A percentile compares a stretch with the other conserved stretches of the same genome.
Evolutionary conservation across 2,329 filamentous ascomycete genomes (phyloP).

Genomic region (Aspergillus clavatus): DNA sequence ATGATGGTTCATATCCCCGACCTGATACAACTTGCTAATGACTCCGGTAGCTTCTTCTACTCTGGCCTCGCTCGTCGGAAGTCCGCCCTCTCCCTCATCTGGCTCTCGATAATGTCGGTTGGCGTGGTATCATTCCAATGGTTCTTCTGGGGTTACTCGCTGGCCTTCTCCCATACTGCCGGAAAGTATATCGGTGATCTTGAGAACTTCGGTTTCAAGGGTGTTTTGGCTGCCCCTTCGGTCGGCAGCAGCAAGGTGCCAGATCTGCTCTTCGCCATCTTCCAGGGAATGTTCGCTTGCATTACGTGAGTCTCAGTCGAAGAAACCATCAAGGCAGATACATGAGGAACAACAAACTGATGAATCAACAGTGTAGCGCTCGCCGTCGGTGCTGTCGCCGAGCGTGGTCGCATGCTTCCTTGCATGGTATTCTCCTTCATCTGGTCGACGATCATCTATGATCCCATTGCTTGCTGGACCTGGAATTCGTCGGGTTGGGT

Average conservation of each 20-base stretch:
- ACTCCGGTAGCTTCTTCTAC: conserved; percentile 70
- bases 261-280: conserved; percentile 78
- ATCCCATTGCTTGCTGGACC: conserved; percentile 91
- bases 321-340: neutral
- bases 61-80: conserved; percentile 84
- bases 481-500: conserved; percentile 85
- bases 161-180: conserved; percentile 74
- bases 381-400: conserved; percentile 77
- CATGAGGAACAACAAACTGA: conserved; percentile 26
- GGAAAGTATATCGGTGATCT: conserved; percentile 73
- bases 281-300: conserved; percentile 57
- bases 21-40: conserved; percentile 8
- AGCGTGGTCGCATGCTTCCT: conserved; percentile 81
- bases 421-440: conserved; percentile 90
- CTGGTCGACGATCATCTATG: conserved; percentile 86
- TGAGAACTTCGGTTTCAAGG: conserved; percentile 70
- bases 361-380: conserved; percentile 61
- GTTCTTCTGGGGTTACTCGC: conserved; percentile 92
- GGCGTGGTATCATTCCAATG: conserved; percentile 82
- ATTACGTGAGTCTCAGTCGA: conserved; percentile 63
- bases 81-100: conserved; percentile 80
- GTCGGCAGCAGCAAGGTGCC: conserved; percentile 69
- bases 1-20: conserved; percentile 17
- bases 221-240: conserved; percentile 70
- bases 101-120: conserved; percentile 75